Percentiles rank a stretch among this genome's conserved stretches.
Conservation (phyloP, 1,284 basidiomycete genomes). For the Fistulina hepatica region DNA sequence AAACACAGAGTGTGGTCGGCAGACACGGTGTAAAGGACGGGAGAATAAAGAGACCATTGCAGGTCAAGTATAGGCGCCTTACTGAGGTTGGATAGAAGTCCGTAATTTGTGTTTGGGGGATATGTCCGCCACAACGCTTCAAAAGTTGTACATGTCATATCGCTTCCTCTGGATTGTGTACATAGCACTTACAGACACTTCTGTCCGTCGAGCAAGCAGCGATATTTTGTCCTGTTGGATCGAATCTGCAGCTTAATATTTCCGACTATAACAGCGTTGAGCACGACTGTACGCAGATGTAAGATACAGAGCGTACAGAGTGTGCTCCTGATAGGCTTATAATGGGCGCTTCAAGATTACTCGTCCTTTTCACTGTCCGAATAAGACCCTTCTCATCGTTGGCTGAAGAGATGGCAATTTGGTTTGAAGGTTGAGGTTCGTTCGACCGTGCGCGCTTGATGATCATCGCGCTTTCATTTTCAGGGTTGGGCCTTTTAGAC, state of each 20-base stretch:
- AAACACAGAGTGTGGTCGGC: slow-evolving; percentile 75
- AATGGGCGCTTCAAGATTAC: slow-evolving; percentile 70
- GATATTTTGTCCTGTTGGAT: slow-evolving; percentile 72
- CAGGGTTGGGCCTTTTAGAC: slow-evolving; percentile 55
- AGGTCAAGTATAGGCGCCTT: slow-evolving; percentile 75
- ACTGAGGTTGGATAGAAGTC: slow-evolving; percentile 58
- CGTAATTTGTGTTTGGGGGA: slow-evolving; percentile 73
- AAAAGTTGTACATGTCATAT: not conserved
- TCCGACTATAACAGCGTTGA: slow-evolving; percentile 46
- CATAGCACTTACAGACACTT: slow-evolving; percentile 54
- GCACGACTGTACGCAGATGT: slow-evolving; percentile 6
- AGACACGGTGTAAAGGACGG: slow-evolving; percentile 67
- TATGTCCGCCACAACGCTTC: slow-evolving; percentile 75
- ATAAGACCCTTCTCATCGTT: slow-evolving; percentile 67
- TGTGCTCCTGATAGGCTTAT: slow-evolving; percentile 70
- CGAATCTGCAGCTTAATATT: slow-evolving; percentile 70
- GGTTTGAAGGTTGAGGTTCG: slow-evolving; percentile 44
- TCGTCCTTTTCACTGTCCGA: slow-evolving; percentile 68
- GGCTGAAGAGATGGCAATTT: slow-evolving; percentile 65
- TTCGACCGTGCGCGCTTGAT: slow-evolving; percentile 55
- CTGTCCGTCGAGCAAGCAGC: slow-evolving; percentile 76
- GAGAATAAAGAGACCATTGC: slow-evolving; percentile 68
- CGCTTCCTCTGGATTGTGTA: not conserved
- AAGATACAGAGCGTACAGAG: slow-evolving; percentile 32
- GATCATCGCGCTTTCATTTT: slow-evolving; percentile 48